phyloP scores from a whole-genome alignment of 106 monocot species.

The Acorus gramineus region DNA sequence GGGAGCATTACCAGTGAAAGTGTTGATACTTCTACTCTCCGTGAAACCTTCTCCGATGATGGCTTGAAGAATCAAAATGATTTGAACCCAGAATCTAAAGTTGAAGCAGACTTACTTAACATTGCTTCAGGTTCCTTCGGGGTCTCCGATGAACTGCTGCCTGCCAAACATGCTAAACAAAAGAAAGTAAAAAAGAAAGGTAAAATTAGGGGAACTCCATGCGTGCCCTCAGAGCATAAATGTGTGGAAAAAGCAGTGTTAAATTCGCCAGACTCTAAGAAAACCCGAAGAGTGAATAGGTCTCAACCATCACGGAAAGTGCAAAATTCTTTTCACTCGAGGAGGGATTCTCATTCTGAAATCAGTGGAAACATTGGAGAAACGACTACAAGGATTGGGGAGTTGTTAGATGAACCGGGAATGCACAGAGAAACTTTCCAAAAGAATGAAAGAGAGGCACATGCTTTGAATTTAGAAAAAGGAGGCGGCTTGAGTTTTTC shows the following conservation, averaged over 20 bases:
- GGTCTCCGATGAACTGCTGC: background rate
- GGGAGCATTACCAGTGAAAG: slow-evolving; percentile 12
- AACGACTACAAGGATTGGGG: slow-evolving; percentile 4
- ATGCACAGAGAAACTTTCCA: background rate
- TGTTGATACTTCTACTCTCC: slow-evolving; percentile 8
- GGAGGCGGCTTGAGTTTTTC: slow-evolving; percentile 5
- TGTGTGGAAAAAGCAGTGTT: slow-evolving; percentile 11
- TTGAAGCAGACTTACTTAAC: slow-evolving; percentile 14
- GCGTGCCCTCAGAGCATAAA: slow-evolving; percentile 9
- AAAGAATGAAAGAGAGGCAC: slow-evolving; percentile 4
- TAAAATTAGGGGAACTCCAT: slow-evolving; percentile 5
- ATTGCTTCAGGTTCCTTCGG: slow-evolving; percentile 12
- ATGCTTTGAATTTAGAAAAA: slow-evolving; percentile 7
- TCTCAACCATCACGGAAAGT: background rate
- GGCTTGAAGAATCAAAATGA: slow-evolving; percentile 7
- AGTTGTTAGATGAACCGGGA: slow-evolving; percentile 14
- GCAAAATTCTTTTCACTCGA: too few species aligned
- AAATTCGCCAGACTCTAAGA: slow-evolving; percentile 6
- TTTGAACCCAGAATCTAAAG: slow-evolving; percentile 3
- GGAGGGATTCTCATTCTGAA: too few species aligned
- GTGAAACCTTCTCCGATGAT: slow-evolving; percentile 10
- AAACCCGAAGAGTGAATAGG: slow-evolving; percentile 7
- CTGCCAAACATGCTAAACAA: background rate
- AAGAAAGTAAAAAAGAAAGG: slow-evolving; percentile 11
- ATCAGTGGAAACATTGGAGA: slow-evolving; percentile 2